Evolutionary conservation across 169 alveolate genomes (phyloP).

Genomic region (Cardiosporidium cionae): DNA sequence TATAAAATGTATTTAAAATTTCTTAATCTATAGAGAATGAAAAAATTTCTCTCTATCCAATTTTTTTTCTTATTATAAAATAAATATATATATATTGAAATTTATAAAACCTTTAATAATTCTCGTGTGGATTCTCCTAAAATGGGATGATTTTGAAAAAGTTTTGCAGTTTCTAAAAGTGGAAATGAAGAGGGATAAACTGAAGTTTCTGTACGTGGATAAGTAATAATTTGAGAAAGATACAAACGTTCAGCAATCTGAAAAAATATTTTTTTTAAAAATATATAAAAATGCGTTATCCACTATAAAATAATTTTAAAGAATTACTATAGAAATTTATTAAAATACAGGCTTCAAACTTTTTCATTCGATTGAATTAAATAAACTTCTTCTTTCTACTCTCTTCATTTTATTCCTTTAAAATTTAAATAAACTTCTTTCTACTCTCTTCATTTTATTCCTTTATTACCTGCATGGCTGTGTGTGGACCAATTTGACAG

Average conservation of each 20-base stretch:
- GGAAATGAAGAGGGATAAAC: conserved; percentile 45
- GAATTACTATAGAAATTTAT: background rate
- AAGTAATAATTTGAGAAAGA: conserved; percentile 81
- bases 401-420: background rate
- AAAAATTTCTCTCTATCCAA: too few relatives aligned
- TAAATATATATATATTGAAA: too few relatives aligned
- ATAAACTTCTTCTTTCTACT: too few relatives aligned
- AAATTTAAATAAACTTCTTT: background rate
- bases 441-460: background rate
- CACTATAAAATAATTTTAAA: too few relatives aligned
- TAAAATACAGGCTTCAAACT: background rate
- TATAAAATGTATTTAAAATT: too few relatives aligned
- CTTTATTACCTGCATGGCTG: conserved; percentile 63
- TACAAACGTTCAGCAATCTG: conserved; percentile 87
- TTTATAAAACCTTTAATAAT: conserved; percentile 20
- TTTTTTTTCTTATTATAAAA: too few relatives aligned
- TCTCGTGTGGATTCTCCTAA: conserved; percentile 34
- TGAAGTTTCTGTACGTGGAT: conserved; percentile 93
- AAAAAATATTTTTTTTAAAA: background rate
- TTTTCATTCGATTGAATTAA: background rate
- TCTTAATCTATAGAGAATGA: too few relatives aligned
- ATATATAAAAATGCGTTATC: too few relatives aligned
- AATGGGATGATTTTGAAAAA: conserved; percentile 23
- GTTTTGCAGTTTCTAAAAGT: conserved; percentile 15
- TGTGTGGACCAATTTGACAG: conserved; percentile 82